Evolutionary conservation across 768 basidiomycete species (phyloP).

Genomic region (Kondoa subrosea): DNA sequence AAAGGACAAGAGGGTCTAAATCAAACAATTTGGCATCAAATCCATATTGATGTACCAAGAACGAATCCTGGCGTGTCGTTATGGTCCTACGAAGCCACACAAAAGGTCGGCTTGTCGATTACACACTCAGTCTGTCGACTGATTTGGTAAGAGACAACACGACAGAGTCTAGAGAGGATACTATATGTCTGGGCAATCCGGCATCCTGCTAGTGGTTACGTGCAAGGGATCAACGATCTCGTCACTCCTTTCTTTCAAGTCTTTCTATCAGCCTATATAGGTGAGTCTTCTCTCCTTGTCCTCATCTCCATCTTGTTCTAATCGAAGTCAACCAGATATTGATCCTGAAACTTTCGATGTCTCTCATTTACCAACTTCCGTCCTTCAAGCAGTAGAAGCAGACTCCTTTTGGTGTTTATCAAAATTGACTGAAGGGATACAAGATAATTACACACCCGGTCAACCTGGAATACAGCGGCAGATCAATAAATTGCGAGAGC

Average conservation of each 20-base stretch:
- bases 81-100: slow-evolving; percentile 81
- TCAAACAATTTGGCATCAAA: slow-evolving; percentile 98
- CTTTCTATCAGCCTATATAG: slow-evolving; percentile 85
- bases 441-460: slow-evolving; percentile 91
- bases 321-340: slow-evolving; percentile 42
- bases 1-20: slow-evolving; percentile 71
- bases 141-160: neutral
- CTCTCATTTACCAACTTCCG: slow-evolving; percentile 47
- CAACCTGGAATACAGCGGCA: slow-evolving; percentile 93
- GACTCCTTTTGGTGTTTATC: slow-evolving; percentile 98
- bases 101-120: slow-evolving; percentile 48
- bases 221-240: slow-evolving; percentile 97
- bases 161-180: slow-evolving; percentile 76
- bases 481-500: slow-evolving; percentile 81
- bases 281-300: slow-evolving; percentile 35
- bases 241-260: slow-evolving; percentile 96
- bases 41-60: slow-evolving; percentile 91
- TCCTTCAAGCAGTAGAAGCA: slow-evolving; percentile 76
- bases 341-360: slow-evolving; percentile 84
- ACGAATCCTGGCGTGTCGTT: slow-evolving; percentile 77
- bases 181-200: slow-evolving; percentile 98
- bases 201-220: slow-evolving; percentile 95
- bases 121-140: neutral
- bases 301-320: neutral
- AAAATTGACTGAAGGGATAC: slow-evolving; percentile 85